phyloP scores from a whole-genome alignment of 1,284 basidiomycete species.

The Rhodotorula glutinis region DNA sequence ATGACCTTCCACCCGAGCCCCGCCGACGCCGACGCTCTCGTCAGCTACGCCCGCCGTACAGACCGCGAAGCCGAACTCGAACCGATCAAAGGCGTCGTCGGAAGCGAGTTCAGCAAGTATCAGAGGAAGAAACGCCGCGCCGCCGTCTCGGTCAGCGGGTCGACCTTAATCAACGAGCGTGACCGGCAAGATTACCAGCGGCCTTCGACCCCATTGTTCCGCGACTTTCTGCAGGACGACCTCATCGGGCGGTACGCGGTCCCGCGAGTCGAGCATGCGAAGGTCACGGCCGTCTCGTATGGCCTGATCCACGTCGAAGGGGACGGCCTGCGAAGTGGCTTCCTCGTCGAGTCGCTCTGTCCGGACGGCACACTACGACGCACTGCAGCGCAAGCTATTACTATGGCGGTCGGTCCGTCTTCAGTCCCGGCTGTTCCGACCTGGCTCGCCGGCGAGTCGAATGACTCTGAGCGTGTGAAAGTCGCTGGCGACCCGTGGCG shows the following conservation, averaged over 20 bases:
- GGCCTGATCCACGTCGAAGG: constrained; percentile 15
- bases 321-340: constrained; percentile 15
- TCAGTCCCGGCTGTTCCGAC: constrained; percentile 43
- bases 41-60: constrained; percentile 43
- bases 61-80: constrained; percentile 42
- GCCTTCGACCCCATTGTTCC: constrained; percentile 46
- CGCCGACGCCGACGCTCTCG: constrained; percentile 47
- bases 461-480: background rate
- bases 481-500: background rate
- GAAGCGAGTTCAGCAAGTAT: constrained; percentile 48
- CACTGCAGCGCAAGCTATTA: constrained; percentile 31
- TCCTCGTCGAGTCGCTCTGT: constrained; percentile 10
- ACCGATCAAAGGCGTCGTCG: constrained; percentile 48
- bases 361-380: constrained; percentile 17
- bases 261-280: constrained; percentile 28
- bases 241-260: constrained; percentile 42
- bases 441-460: constrained; percentile 17
- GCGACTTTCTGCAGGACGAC: constrained; percentile 40
- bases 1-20: constrained; percentile 50
- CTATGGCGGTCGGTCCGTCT: constrained; percentile 47
- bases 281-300: constrained; percentile 30
- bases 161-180: constrained; percentile 47
- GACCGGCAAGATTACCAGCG: constrained; percentile 47
- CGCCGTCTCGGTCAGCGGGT: constrained; percentile 4
- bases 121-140: constrained; percentile 44